phyloP scores from a whole-genome alignment of 1,139 yeast species.

The Debaryomyces psychrophilus region DNA sequence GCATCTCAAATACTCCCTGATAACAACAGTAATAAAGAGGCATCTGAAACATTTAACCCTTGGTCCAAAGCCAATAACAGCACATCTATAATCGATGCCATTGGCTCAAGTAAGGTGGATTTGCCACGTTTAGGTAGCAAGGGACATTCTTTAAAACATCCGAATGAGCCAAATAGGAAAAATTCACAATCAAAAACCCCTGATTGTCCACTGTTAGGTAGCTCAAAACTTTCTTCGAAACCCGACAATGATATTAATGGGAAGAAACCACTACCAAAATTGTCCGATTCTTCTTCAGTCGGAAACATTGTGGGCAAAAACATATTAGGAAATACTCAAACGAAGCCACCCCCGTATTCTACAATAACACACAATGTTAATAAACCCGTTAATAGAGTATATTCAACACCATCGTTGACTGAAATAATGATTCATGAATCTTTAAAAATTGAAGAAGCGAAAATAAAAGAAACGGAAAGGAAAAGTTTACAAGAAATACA shows the following conservation, averaged over 20 bases:
- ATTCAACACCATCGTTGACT: conserved; percentile 31
- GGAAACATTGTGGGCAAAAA: not conserved
- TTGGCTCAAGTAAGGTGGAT: not conserved
- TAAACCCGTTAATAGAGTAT: conserved; percentile 5
- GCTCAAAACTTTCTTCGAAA: not conserved
- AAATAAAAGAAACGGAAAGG: conserved; percentile 30
- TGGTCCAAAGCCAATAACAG: conserved; percentile 6
- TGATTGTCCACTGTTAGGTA: not conserved
- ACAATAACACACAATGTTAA: not conserved
- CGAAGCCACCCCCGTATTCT: not conserved
- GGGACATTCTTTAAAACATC: not conserved
- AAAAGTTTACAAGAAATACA: conserved; percentile 68
- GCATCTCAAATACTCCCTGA: conserved; percentile 11
- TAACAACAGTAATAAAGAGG: not conserved
- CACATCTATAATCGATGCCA: not conserved
- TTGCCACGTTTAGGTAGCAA: conserved; percentile 18
- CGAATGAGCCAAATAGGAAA: not conserved
- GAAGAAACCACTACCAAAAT: not conserved
- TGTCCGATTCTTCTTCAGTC: not conserved
- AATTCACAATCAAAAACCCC: not conserved
- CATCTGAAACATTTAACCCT: conserved; percentile 1
- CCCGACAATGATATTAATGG: not conserved
- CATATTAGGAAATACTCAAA: not conserved
- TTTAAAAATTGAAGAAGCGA: conserved; percentile 40
- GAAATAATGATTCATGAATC: conserved; percentile 52